A percentile compares a stretch with the other conserved stretches of the same genome.
Evolutionary conservation across 768 basidiomycete genomes (phyloP).

Genomic region (Kwoniella sp.): DNA sequence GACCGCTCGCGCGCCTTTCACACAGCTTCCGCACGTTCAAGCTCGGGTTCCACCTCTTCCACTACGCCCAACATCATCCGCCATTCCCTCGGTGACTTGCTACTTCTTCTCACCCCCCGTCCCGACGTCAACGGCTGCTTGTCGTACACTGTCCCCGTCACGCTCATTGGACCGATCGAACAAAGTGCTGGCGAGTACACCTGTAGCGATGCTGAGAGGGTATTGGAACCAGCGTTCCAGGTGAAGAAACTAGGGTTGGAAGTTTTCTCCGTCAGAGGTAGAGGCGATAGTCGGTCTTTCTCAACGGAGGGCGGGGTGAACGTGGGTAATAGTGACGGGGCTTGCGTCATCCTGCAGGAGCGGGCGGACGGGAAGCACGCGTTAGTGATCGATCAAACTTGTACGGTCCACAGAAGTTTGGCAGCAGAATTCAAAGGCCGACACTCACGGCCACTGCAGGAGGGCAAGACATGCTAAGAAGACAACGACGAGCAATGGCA

Average conservation of each 20-base stretch:
- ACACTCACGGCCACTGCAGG: constrained; percentile 37
- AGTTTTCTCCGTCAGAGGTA: constrained; percentile 14
- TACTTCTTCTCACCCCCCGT: constrained; percentile 14
- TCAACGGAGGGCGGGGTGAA: constrained; percentile 21
- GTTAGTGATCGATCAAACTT: neutral
- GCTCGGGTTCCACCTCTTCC: constrained; percentile 19
- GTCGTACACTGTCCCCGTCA: neutral
- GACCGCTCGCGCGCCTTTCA: neutral
- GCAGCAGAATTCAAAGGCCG: neutral
- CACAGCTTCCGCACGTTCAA: constrained; percentile 11
- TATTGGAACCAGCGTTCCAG: constrained; percentile 3
- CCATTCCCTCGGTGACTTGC: constrained; percentile 20
- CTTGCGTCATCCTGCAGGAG: constrained; percentile 5
- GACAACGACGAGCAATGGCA: constrained; percentile 36
- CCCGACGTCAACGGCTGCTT: constrained; percentile 9
- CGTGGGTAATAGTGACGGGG: constrained; percentile 20
- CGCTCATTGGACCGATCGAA: neutral
- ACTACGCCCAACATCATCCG: constrained; percentile 24
- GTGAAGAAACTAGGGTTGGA: constrained; percentile 8
- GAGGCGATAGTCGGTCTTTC: constrained; percentile 20
- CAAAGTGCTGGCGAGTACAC: constrained; percentile 4
- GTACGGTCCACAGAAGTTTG: too few relatives aligned
- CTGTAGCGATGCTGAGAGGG: constrained; percentile 7
- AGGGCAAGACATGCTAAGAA: constrained; percentile 37
- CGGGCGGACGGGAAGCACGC: neutral